Evolutionary conservation across 306 rosid genomes (phyloP), one percentile per base, ranked within the genome.

Genomic region (Casuarina glauca): DNA sequence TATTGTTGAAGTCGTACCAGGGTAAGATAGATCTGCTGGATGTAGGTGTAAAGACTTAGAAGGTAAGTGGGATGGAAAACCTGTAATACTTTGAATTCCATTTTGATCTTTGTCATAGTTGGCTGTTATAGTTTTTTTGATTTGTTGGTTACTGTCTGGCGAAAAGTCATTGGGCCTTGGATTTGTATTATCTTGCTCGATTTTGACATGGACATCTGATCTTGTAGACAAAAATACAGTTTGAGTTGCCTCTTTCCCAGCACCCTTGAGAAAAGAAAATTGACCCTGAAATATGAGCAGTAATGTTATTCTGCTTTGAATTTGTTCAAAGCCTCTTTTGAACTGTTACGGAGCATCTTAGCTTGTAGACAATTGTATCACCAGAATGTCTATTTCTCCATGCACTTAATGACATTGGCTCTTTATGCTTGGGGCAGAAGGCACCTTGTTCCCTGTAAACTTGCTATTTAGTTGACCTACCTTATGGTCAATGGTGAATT

Each of bases 1-100:
- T 26, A 9, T 13, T 78, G 35, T 44, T 70, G 50, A 79, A 55
- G 26, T 57, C 42, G 9, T 79, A 70, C 43, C 43, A 45, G 51
- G 73, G 58, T 74, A 45, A 50, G 50, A 73, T 44, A 19, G 55
- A 52, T 64, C 52, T 15, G 52, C n/a, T 64, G 11, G 51, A 51
- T 20, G 41, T 73, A 26, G 54, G 9, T 6, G 16, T 51, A 51
- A 12, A 50, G 61, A 51, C 76, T 72, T 6, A 45, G 50, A 52
- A 72, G 38, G 43, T 36, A 64, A 12, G 70, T 64, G 70, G 32
- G 20, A 36, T 9, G 9, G 48, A 36, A 64, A 41, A 38, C 10
- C 39, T 15, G 44, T 39, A 39, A 64, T 4, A 38, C 16, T 7
- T 64, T 39, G 26, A 64, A 45, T 64, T 7, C 45, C 16, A 15